Conservation (phyloP, 352 stramenopile genomes). For the Globisporangium orthogonon region DNA sequence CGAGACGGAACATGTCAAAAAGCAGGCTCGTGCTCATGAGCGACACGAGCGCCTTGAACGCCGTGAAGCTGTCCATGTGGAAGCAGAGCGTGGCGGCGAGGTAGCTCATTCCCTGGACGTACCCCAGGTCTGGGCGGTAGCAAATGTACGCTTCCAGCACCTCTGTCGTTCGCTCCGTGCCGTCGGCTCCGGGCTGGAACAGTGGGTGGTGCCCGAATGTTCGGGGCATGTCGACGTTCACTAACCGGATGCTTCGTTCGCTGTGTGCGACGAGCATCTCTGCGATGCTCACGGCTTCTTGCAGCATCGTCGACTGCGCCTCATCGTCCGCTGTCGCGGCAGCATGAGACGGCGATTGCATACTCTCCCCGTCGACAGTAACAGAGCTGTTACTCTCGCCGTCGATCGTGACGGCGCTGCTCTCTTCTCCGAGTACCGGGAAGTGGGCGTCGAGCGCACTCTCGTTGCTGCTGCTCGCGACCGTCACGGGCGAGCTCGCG, state of each 20-base stretch:
- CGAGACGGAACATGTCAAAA: constrained; percentile 87
- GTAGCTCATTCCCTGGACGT: constrained; percentile 88
- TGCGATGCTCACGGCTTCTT: constrained; percentile 66
- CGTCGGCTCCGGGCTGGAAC: constrained; percentile 68
- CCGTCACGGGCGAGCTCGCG: not conserved
- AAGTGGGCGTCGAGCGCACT: constrained; percentile 4
- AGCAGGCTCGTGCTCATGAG: constrained; percentile 80
- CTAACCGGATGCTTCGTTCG: constrained; percentile 79
- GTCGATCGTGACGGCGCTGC: not conserved
- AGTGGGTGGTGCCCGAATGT: constrained; percentile 80
- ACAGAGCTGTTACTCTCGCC: not conserved
- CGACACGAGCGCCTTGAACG: constrained; percentile 78
- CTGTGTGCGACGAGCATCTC: constrained; percentile 76
- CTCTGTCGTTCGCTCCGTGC: constrained; percentile 64
- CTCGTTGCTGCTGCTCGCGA: constrained; percentile 7
- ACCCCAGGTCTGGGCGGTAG: constrained; percentile 79
- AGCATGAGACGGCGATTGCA: not conserved
- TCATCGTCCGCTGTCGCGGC: not conserved
- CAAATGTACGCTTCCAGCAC: constrained; percentile 85
- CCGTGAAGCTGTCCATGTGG: constrained; percentile 85
- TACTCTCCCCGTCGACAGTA: not conserved
- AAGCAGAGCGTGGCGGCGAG: constrained; percentile 79
- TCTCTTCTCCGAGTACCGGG: not conserved
- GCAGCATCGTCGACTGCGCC: constrained; percentile 24
- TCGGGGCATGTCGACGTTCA: constrained; percentile 79